These are phyloP conservation scores for Candida pseudofarinosa DNA, from an alignment of 805 yeast species.

Conservation along the genomic window DNA sequence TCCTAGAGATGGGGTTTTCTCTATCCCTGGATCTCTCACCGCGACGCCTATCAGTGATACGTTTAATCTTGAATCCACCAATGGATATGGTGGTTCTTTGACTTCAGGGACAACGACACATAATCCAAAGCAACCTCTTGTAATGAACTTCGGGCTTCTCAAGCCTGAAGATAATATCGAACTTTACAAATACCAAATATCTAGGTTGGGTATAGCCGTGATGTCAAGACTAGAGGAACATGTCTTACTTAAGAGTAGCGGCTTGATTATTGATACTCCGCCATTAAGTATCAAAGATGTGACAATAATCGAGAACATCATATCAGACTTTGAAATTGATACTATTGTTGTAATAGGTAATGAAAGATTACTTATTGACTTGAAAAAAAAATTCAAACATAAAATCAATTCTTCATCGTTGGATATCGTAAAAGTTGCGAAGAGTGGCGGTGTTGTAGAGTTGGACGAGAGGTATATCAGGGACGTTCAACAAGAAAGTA, in stretches of 20 bases:
- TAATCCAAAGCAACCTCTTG: conserved; percentile 89
- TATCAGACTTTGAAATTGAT: conserved; percentile 57
- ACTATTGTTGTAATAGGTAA: conserved; percentile 69
- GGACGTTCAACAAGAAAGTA: conserved; percentile 67
- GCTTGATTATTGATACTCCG: conserved; percentile 74
- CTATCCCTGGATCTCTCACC: conserved; percentile 78
- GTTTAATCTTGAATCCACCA: conserved; percentile 65
- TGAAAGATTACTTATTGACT: conserved; percentile 63
- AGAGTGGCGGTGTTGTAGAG: conserved; percentile 74
- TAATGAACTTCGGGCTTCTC: conserved; percentile 73
- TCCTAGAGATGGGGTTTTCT: conserved; percentile 65
- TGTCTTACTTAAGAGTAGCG: conserved; percentile 40
- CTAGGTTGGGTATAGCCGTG: conserved; percentile 48
- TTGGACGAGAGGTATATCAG: conserved; percentile 66
- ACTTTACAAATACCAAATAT: conserved; percentile 47
- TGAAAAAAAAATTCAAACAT: conserved; percentile 47
- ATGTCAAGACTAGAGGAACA: conserved; percentile 51
- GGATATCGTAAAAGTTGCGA: conserved; percentile 57
- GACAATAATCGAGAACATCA: conserved; percentile 50
- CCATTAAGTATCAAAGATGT: conserved; percentile 49
- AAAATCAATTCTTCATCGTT: conserved; percentile 28
- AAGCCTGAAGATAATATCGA: conserved; percentile 52
- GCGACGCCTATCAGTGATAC: conserved; percentile 82
- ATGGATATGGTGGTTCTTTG: conserved; percentile 75
- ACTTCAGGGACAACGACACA: conserved; percentile 68